A percentile compares a stretch with the other conserved stretches of the same genome.
phyloP scores from a whole-genome alignment of 352 stramenopile genomes.

The Pythium sukuiense region DNA sequence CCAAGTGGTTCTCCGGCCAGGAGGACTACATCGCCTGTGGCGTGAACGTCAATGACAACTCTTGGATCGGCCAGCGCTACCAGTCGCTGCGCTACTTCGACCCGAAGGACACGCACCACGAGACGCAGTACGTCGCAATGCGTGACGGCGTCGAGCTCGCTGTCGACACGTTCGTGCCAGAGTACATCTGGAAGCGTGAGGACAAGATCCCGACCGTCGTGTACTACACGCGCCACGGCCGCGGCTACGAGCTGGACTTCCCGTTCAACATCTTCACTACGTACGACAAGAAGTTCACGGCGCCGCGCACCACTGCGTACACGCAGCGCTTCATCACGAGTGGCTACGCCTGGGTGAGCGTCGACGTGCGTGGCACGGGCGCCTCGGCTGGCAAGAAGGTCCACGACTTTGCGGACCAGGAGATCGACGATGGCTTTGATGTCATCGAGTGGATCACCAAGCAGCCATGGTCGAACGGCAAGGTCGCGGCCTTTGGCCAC shows the following conservation, averaged over 20 bases:
- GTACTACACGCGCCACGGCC: conserved; percentile 75
- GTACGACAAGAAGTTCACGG: conserved; percentile 77
- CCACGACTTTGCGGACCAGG: conserved; percentile 66
- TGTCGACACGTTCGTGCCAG: conserved; percentile 69
- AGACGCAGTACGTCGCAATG: conserved; percentile 76
- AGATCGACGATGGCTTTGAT: conserved; percentile 73
- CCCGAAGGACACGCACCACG: conserved; percentile 63
- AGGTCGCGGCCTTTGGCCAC: conserved; percentile 71
- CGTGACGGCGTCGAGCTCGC: conserved; percentile 68
- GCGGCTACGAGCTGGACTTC: conserved; percentile 79
- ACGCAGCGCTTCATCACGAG: conserved; percentile 69
- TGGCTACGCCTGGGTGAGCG: conserved; percentile 75
- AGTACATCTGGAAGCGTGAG: conserved; percentile 61
- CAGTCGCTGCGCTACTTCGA: conserved; percentile 77
- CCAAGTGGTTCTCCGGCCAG: conserved; percentile 59
- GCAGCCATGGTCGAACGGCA: conserved; percentile 79
- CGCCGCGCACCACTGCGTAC: conserved; percentile 75
- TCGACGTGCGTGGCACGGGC: conserved; percentile 78
- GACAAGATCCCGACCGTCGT: conserved; percentile 67
- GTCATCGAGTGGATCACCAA: conserved; percentile 81
- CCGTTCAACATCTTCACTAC: conserved; percentile 71
- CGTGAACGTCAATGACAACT: conserved; percentile 73
- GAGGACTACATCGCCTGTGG: conserved; percentile 61
- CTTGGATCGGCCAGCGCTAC: conserved; percentile 67
- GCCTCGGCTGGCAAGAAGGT: conserved; percentile 67